Evolutionary conservation across 306 rosid genomes (phyloP).

Genomic region (Cicer cuneatum): DNA sequence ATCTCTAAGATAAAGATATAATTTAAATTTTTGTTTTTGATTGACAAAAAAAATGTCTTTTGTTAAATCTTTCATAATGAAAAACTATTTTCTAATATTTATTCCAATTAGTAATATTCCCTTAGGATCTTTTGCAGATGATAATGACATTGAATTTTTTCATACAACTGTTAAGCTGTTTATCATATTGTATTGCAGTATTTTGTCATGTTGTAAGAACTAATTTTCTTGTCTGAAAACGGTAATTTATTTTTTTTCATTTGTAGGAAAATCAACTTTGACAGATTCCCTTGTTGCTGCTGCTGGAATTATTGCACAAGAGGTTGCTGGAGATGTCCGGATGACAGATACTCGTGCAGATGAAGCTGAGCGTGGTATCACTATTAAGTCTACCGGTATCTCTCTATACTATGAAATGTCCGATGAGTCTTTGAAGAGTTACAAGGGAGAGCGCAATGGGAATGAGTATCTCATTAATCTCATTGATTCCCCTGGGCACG

Average conservation of each 20-base stretch:
- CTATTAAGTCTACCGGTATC: constrained; percentile 91
- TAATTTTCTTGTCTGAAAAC: neutral
- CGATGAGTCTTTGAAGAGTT: constrained; percentile 59
- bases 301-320: constrained; percentile 93
- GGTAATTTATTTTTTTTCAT: neutral
- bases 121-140: neutral
- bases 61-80: neutral
- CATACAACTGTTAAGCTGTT: neutral
- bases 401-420: constrained; percentile 91
- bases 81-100: neutral
- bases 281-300: constrained; percentile 96
- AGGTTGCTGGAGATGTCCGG: constrained; percentile 92
- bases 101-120: neutral
- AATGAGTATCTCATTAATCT: constrained; percentile 94
- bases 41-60: neutral
- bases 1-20: neutral
- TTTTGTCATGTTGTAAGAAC: neutral
- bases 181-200: neutral
- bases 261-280: constrained; percentile 78
- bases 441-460: constrained; percentile 73
- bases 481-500: constrained; percentile 93
- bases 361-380: constrained; percentile 97
- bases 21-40: neutral
- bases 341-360: constrained; percentile 93
- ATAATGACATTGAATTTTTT: neutral